Percentiles rank a stretch among this genome's conserved stretches.
Conservation (phyloP, 257 asterid genomes). For the Petrea volubilis region DNA sequence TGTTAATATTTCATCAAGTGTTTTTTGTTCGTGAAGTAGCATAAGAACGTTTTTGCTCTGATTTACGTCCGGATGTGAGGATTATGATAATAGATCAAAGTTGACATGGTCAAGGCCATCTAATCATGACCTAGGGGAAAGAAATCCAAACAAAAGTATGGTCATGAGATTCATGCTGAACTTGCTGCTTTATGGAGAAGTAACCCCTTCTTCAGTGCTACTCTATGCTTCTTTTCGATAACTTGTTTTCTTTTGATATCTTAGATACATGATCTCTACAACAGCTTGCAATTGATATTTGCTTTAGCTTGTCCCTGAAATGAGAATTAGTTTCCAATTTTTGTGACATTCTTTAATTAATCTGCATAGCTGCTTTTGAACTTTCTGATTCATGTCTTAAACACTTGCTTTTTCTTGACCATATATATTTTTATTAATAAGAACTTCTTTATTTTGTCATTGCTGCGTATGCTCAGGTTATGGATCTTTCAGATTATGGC, state of each 20-base stretch:
- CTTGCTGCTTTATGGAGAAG: constrained; percentile 6
- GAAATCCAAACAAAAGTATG: neutral
- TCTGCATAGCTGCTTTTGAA: constrained; percentile 13
- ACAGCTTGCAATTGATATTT: neutral
- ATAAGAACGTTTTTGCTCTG: constrained; percentile 1
- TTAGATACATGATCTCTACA: neutral
- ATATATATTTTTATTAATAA: neutral
- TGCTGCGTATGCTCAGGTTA: constrained; percentile 49
- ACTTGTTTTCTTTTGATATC: constrained; percentile 18
- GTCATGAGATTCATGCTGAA: neutral
- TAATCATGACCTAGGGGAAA: neutral
- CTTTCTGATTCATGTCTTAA: constrained; percentile 6
- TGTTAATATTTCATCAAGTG: neutral
- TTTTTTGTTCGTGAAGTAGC: constrained; percentile 3
- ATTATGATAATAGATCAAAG: neutral
- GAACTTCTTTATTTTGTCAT: neutral
- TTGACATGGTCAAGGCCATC: neutral
- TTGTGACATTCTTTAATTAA: constrained; percentile 9
- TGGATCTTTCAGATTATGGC: constrained; percentile 84
- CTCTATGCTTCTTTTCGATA: neutral
- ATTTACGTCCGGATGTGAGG: neutral
- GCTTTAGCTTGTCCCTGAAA: constrained; percentile 13
- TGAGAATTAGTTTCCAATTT: neutral
- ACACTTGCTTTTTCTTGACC: neutral
- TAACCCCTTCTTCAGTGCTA: neutral